Evolutionary conservation across 2,329 filamentous ascomycete species (phyloP).

Genomic region (Fusarium brachygibbosum): DNA sequence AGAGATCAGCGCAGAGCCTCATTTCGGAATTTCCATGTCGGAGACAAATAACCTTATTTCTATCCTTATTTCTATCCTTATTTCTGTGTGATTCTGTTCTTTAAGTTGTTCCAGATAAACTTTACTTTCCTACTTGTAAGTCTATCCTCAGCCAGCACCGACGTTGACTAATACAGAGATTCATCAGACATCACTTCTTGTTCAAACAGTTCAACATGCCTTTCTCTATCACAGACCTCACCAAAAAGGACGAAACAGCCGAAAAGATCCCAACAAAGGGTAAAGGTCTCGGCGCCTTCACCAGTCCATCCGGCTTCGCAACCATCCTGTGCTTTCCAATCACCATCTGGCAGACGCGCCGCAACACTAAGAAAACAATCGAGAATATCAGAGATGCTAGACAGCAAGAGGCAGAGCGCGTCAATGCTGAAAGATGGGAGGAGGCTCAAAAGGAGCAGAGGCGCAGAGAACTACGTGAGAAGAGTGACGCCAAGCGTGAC

Average conservation of each 20-base stretch:
- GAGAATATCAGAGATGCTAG: not conserved
- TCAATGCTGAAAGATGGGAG: not conserved
- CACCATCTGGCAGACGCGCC: not conserved
- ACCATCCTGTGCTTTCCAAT: not conserved
- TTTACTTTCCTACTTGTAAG: not conserved
- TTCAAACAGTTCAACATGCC: slow-evolving; percentile 12
- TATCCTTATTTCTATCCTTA: not conserved
- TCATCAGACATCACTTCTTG: too few relatives aligned
- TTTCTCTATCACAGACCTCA: slow-evolving; percentile 12
- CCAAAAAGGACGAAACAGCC: slow-evolving; percentile 4
- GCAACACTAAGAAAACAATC: not conserved
- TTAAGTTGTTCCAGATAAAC: not conserved
- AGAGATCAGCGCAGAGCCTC: not conserved
- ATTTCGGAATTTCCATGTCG: not conserved
- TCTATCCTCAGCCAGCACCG: too few relatives aligned
- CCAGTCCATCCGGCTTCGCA: not conserved
- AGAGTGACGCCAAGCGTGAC: not conserved
- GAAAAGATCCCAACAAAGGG: slow-evolving; percentile 1
- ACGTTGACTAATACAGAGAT: not conserved
- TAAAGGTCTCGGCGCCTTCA: slow-evolving; percentile 7
- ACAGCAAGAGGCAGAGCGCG: not conserved
- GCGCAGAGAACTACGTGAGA: not conserved
- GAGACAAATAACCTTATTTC: not conserved
- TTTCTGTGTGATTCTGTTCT: not conserved
- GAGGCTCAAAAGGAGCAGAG: not conserved